A percentile compares a stretch with the other conserved stretches of the same genome.
phyloP scores from a whole-genome alignment of 768 basidiomycete genomes.

The Lactarius sp. region DNA sequence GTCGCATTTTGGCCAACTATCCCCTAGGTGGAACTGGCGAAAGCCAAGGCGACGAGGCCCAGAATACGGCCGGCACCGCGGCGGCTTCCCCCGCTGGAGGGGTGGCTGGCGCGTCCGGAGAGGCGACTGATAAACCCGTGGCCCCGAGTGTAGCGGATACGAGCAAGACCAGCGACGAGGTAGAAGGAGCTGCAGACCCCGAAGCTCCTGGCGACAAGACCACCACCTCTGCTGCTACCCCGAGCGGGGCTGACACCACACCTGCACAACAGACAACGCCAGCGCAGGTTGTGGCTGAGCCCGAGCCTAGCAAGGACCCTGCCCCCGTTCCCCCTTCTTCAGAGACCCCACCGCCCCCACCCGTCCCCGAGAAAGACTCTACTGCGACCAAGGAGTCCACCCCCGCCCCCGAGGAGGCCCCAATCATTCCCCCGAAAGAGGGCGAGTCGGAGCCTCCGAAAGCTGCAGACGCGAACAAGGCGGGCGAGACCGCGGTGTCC shows the following conservation, averaged over 20 bases:
- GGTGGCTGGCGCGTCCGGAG: no score
- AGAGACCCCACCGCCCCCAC: not conserved
- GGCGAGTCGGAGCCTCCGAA: not conserved
- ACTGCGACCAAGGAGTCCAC: not conserved
- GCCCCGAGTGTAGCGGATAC: not conserved
- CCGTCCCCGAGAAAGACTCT: constrained; percentile 3
- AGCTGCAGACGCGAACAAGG: not conserved
- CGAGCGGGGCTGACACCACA: not conserved
- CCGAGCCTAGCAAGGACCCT: not conserved
- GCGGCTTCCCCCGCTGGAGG: not conserved
- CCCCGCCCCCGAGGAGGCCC: not conserved
- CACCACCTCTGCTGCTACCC: not conserved
- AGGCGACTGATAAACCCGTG: not conserved
- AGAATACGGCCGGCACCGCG: not conserved
- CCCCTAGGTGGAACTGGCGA: not conserved
- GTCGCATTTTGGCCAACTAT: not conserved
- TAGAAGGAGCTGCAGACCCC: not conserved
- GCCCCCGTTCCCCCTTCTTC: not conserved
- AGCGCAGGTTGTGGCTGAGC: not conserved
- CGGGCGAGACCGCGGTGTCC: not conserved
- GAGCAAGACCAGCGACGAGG: not conserved
- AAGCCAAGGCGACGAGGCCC: not conserved
- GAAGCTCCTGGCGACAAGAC: not conserved
- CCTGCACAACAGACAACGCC: not conserved
- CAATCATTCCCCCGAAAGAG: not conserved